phyloP scores from a whole-genome alignment of 2,329 filamentous ascomycete genomes.

The Penicillium sp. region DNA sequence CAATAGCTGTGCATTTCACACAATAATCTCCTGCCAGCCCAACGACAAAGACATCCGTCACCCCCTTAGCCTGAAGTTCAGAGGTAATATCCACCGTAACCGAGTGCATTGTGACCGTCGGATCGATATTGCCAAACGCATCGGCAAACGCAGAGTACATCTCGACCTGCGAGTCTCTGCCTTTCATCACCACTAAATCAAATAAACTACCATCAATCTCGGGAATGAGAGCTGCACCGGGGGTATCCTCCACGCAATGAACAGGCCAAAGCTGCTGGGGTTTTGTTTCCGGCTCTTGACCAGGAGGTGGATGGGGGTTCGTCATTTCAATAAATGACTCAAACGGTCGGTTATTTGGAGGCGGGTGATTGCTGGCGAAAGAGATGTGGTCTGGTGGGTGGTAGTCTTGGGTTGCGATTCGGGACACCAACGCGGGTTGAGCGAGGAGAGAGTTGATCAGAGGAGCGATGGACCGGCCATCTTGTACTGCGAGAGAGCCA shows the following conservation, averaged over 20 bases:
- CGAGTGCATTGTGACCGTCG: conserved; percentile 29
- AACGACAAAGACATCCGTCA: conserved; percentile 82
- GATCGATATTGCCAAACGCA: conserved; percentile 61
- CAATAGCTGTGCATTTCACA: conserved; percentile 76
- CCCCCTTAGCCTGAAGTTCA: conserved; percentile 54
- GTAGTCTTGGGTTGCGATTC: conserved; percentile 88
- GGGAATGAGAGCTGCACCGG: conserved; percentile 70
- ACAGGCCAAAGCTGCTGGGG: conserved; percentile 78
- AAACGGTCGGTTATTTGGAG: conserved; percentile 66
- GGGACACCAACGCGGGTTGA: conserved; percentile 66
- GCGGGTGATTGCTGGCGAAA: conserved; percentile 76
- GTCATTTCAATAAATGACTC: conserved; percentile 62
- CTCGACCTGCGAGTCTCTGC: conserved; percentile 70
- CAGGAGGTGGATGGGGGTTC: conserved; percentile 36
- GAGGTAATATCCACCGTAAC: conserved; percentile 61
- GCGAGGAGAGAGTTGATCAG: conserved; percentile 72
- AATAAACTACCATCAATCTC: conserved; percentile 65
- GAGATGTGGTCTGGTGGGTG: conserved; percentile 83
- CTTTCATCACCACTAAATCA: conserved; percentile 75
- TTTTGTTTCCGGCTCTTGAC: conserved; percentile 63
- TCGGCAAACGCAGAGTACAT: conserved; percentile 94
- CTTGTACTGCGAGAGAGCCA: conserved; percentile 78
- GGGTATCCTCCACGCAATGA: conserved; percentile 78
- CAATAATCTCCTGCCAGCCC: conserved; percentile 90
- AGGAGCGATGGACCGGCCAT: conserved; percentile 68